Conservation (phyloP, 1,139 yeast species). For the Yamadazyma songkhlaensis region DNA sequence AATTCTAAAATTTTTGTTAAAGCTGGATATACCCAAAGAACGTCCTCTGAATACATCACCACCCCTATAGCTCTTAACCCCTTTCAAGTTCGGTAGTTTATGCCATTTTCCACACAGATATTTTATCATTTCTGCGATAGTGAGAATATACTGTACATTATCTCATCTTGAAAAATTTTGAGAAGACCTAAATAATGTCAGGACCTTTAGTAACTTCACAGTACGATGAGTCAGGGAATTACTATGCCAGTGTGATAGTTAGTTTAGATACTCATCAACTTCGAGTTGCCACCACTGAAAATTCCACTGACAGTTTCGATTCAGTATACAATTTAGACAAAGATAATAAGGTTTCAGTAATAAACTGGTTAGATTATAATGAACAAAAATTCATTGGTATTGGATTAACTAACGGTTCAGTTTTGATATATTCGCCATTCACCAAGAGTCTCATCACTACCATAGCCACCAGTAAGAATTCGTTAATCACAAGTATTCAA, state of each 20-base stretch:
- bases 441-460: slow-evolving; percentile 54
- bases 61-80: too few relatives aligned
- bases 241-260: slow-evolving; percentile 64
- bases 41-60: too few relatives aligned
- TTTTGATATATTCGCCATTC: slow-evolving; percentile 67
- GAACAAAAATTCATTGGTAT: slow-evolving; percentile 51
- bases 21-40: too few relatives aligned
- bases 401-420: slow-evolving; percentile 65
- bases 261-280: slow-evolving; percentile 76
- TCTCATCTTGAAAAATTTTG: slow-evolving; percentile 12
- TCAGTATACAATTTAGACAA: slow-evolving; percentile 53
- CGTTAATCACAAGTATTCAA: slow-evolving; percentile 54
- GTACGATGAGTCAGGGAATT: slow-evolving; percentile 57
- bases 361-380: slow-evolving; percentile 53
- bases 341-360: slow-evolving; percentile 46
- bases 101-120: too few relatives aligned
- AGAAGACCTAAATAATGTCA: slow-evolving; percentile 4
- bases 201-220: slow-evolving; percentile 30
- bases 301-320: slow-evolving; percentile 31
- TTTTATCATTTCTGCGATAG: too few relatives aligned
- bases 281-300: slow-evolving; percentile 54
- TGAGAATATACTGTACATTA: neutral
- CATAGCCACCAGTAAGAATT: slow-evolving; percentile 48
- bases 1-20: too few relatives aligned
- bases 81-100: too few relatives aligned